Evolutionary conservation across 2,329 filamentous ascomycete species (phyloP), one percentile per base, ranked within the genome.

Genomic region (Chaetomiaceae sp.): DNA sequence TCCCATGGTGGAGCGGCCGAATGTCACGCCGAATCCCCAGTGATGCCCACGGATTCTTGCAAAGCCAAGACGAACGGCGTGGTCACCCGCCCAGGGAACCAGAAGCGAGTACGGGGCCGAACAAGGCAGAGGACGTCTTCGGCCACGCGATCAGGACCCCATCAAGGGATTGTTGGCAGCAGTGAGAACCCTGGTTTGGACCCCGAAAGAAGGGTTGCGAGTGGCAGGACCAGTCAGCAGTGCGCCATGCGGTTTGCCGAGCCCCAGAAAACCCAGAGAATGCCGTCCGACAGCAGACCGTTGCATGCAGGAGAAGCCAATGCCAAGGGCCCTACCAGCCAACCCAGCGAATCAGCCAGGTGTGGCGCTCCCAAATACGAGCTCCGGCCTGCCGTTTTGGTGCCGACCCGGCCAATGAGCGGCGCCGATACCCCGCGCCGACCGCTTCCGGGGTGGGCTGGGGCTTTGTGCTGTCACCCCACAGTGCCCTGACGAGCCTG

Each of bases 291-390:
- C n/a, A n/a, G 6, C 30, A 34, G 27, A 39, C 35, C 37, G 45
- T 48, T 41, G 14, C 37, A 37, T 40, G 45, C 45, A 48, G 12
- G 7, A n/a, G n/a, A 23, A 17, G 34, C 39, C 25, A 34, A 44
- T 44, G 48, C 48, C 48, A 50, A 50, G 35, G 27, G 20, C 6
- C 6, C 4, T 20, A 17, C 34, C 30, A 20, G 12, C 17, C 17
- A 4, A 13, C 16, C 7, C 5, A 16, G 27, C 48, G 42, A 45
- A 50, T 50, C 42, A 50, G 7, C 27, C 27, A 9, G 5, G 5
- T 41, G 48, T 50, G 48, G 48, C 48, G 48, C 23, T 27, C 38
- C 8, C 9, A 5, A 42, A 51, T 51, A 51, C 48, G 48, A 51
- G 48, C n/a, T 41, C 17, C 20, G 31, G 35, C 27, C n/a, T 34